A percentile compares a stretch with the other conserved stretches of the same genome.
These are phyloP conservation scores for Alternaria triticimaculans DNA, from an alignment of 2,329 filamentous ascomycete species.

Conservation along the genomic window DNA sequence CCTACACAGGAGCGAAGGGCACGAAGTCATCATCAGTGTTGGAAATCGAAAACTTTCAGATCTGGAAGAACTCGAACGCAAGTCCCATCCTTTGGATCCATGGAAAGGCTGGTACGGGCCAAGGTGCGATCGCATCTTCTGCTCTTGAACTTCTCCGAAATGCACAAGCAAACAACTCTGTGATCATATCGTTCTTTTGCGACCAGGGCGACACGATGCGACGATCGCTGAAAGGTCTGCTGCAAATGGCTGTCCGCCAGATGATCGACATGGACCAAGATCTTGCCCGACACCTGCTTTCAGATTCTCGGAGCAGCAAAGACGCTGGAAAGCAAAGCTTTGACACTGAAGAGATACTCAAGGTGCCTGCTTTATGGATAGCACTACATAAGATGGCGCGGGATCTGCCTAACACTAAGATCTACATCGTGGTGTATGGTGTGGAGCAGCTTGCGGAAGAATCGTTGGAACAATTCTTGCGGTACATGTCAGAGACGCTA, in stretches of 20 bases:
- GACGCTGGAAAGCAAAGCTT: constrained; percentile 23
- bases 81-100: constrained; percentile 30
- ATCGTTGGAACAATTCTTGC: constrained; percentile 22
- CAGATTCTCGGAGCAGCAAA: constrained; percentile 25
- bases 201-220: constrained; percentile 29
- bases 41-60: constrained; percentile 18
- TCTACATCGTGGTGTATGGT: constrained; percentile 28
- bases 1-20: constrained; percentile 15
- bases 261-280: constrained; percentile 26
- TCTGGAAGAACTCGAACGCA: constrained; percentile 15
- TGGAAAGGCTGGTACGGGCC: constrained; percentile 28
- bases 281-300: constrained; percentile 26
- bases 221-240: constrained; percentile 18
- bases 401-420: constrained; percentile 8
- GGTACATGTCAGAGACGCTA: constrained; percentile 13
- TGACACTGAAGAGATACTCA: constrained; percentile 22
- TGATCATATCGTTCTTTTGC: constrained; percentile 31
- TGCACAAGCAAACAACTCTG: constrained; percentile 1
- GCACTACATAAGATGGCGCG: constrained; percentile 24
- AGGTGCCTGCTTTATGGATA: constrained; percentile 25
- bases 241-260: constrained; percentile 27
- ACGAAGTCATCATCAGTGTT: constrained; percentile 20
- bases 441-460: constrained; percentile 30
- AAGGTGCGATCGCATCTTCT: constrained; percentile 28
- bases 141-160: constrained; percentile 22